Conservation (phyloP, 1,284 basidiomycete species). For the Leccinum angustisporum region DNA sequence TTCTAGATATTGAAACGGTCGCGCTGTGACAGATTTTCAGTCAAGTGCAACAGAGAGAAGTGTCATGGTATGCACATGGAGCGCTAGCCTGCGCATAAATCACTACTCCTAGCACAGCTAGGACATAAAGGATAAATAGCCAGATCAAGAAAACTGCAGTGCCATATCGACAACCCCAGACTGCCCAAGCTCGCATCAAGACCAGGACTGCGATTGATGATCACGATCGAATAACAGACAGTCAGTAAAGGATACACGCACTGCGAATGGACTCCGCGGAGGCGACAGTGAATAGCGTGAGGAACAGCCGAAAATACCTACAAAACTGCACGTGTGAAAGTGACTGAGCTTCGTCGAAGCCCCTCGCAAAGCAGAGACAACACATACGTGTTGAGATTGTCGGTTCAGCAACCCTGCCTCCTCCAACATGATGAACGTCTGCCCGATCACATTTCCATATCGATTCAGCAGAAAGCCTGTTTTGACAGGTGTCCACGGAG, state of each 20-base stretch:
- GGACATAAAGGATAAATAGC: slow-evolving; percentile 10
- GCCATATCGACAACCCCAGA: slow-evolving; percentile 14
- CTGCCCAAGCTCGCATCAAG: slow-evolving; percentile 16
- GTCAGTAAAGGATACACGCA: slow-evolving; percentile 1
- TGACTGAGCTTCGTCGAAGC: not conserved
- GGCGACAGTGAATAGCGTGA: not conserved
- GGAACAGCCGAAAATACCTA: not conserved
- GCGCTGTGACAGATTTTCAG: not conserved
- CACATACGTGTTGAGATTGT: not conserved
- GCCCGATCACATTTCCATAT: slow-evolving; percentile 16
- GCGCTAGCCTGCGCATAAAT: not conserved
- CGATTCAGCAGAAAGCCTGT: slow-evolving; percentile 15
- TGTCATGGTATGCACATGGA: slow-evolving; percentile 5
- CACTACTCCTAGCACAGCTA: not conserved
- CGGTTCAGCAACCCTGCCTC: slow-evolving; percentile 5
- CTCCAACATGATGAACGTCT: slow-evolving; percentile 11
- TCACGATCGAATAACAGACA: not conserved
- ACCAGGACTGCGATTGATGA: slow-evolving; percentile 11
- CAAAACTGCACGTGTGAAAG: not conserved
- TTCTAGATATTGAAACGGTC: not conserved
- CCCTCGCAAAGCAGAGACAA: not conserved
- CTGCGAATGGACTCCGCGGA: slow-evolving; percentile 12
- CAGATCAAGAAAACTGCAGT: slow-evolving; percentile 1
- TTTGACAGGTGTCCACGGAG: slow-evolving; percentile 12
- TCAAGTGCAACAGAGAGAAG: not conserved